phyloP scores from a whole-genome alignment of 2,329 filamentous ascomycete species.

The Arachnopeziza araneosa region DNA sequence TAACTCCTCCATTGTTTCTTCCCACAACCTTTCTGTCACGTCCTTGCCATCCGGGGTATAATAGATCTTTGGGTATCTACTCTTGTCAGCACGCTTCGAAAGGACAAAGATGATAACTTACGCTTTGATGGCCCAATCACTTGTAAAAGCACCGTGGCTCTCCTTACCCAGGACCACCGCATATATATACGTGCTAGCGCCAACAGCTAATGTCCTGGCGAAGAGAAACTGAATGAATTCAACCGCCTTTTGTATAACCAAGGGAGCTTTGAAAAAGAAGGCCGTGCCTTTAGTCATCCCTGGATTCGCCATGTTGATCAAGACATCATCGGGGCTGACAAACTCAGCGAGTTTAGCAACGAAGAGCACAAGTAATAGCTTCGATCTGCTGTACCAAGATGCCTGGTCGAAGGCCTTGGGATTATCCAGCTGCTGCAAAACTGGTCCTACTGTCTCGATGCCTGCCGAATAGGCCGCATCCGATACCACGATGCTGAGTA shows the following conservation, averaged over 20 bases:
- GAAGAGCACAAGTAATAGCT: not conserved
- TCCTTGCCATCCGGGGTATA: conserved; percentile 32
- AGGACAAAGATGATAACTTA: conserved; percentile 30
- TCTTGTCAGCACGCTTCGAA: not conserved
- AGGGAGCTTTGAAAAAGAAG: not conserved
- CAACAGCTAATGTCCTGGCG: not conserved
- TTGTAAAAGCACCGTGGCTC: conserved; percentile 45
- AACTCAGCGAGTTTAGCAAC: not conserved
- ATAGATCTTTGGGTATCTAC: conserved; percentile 28
- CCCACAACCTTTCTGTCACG: conserved; percentile 34
- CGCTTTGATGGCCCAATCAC: conserved; percentile 41
- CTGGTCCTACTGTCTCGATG: not conserved
- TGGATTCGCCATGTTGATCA: not conserved
- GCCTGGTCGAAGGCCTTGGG: not conserved
- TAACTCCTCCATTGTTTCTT: conserved; percentile 33
- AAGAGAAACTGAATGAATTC: not conserved
- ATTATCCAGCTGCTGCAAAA: not conserved
- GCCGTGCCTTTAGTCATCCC: not conserved
- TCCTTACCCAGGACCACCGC: conserved; percentile 25
- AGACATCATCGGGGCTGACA: not conserved
- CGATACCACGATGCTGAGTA: not conserved
- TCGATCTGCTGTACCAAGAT: not conserved
- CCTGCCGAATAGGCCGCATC: not conserved
- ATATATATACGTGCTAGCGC: conserved; percentile 2
- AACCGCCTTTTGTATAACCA: not conserved